phyloP scores from a whole-genome alignment of 2,329 filamentous ascomycete genomes.

The Sclerotinia subarctica region DNA sequence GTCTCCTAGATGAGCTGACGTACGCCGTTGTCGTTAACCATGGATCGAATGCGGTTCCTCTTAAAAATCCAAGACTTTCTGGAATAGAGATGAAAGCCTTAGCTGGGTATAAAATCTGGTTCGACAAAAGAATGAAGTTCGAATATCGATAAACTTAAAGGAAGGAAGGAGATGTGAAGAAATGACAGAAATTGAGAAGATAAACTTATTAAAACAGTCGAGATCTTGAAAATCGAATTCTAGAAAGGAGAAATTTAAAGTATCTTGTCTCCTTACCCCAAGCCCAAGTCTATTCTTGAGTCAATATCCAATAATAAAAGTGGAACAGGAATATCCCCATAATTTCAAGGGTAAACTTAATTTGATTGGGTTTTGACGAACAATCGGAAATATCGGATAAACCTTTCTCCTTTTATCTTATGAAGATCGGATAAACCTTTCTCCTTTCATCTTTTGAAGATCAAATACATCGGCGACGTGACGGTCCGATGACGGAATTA shows the following conservation, averaged over 20 bases:
- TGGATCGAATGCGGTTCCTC: background rate
- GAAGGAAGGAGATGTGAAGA: background rate
- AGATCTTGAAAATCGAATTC: background rate
- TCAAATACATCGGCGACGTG: background rate
- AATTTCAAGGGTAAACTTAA: background rate
- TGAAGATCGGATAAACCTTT: slow-evolving; percentile 7
- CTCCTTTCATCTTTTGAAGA: background rate
- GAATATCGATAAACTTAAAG: background rate
- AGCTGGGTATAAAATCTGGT: background rate
- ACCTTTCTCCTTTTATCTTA: background rate
- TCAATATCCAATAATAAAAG: background rate
- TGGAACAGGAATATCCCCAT: background rate
- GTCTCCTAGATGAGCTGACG: slow-evolving; percentile 12
- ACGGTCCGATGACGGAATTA: slow-evolving; percentile 1
- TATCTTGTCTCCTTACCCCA: background rate
- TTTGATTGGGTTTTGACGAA: background rate
- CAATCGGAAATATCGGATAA: background rate
- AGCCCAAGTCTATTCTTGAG: slow-evolving; percentile 3
- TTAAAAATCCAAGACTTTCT: background rate
- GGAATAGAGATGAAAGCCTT: background rate
- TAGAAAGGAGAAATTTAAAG: slow-evolving; percentile 7
- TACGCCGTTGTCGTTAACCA: background rate
- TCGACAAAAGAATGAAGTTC: background rate
- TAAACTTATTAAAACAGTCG: background rate
- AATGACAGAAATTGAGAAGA: background rate